phyloP scores from a whole-genome alignment of 2,329 filamentous ascomycete genomes.

The Eutypa lata region DNA sequence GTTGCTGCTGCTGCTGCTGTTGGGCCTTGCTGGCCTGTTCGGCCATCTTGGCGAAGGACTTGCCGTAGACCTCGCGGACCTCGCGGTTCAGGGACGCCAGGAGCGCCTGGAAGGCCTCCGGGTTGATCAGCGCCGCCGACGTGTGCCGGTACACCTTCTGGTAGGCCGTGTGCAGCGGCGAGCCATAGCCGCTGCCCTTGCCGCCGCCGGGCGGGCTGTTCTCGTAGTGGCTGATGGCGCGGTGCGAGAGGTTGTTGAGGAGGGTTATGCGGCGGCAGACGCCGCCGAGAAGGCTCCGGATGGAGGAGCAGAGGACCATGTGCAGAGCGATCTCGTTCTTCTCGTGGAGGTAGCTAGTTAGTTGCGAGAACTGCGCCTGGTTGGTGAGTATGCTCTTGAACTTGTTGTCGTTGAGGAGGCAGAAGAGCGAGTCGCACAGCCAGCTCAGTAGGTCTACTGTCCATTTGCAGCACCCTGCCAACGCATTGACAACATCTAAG shows the following conservation, averaged over 20 bases:
- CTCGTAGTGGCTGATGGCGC: constrained; percentile 51
- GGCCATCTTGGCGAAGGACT: constrained; percentile 40
- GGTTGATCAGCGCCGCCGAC: constrained; percentile 52
- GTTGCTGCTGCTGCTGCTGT: constrained; percentile 22
- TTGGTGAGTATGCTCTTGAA: constrained; percentile 47
- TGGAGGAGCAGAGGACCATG: constrained; percentile 69
- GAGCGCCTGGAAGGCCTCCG: constrained; percentile 61
- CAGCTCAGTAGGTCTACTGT: constrained; percentile 66
- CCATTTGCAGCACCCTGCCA: constrained; percentile 78
- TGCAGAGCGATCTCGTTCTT: constrained; percentile 59
- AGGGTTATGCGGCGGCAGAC: constrained; percentile 62
- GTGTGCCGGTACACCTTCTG: constrained; percentile 51
- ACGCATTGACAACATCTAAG: constrained; percentile 66
- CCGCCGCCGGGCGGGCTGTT: constrained; percentile 37
- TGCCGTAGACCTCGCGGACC: constrained; percentile 49
- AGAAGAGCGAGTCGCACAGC: constrained; percentile 57
- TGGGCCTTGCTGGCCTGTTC: constrained; percentile 38
- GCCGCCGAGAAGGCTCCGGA: constrained; percentile 68
- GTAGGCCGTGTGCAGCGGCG: constrained; percentile 55
- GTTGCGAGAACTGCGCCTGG: constrained; percentile 43
- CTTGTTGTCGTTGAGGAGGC: constrained; percentile 48
- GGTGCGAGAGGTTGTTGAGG: constrained; percentile 47
- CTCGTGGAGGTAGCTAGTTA: constrained; percentile 49
- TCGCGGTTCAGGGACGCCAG: constrained; percentile 47
- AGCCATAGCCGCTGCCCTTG: constrained; percentile 23